Percentiles rank a stretch among this genome's conserved stretches.
Conservation (phyloP, 164 flowering plant genomes). For the Aristolochia contorta region DNA sequence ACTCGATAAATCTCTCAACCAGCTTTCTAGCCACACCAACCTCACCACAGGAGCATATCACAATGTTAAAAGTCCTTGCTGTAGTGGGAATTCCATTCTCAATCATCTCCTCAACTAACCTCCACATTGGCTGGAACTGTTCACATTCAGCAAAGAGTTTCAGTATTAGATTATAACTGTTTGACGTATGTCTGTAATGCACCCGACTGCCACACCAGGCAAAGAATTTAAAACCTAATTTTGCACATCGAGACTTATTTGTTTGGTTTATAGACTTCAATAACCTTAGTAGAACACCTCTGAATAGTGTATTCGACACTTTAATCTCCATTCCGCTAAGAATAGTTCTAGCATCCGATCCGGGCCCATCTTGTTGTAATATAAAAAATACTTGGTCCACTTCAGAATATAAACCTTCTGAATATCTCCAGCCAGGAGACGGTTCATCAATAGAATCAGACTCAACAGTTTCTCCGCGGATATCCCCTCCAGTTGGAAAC, state of each 20-base stretch:
- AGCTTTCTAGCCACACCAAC: constrained; percentile 56
- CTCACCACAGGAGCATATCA: constrained; percentile 76
- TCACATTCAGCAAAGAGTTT: constrained; percentile 67
- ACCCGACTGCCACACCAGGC: constrained; percentile 59
- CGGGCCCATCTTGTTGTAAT: constrained; percentile 65
- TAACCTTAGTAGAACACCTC: constrained; percentile 59
- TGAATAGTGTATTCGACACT: constrained; percentile 49
- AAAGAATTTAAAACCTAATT: constrained; percentile 71
- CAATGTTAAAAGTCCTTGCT: constrained; percentile 64
- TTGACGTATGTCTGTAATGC: constrained; percentile 52
- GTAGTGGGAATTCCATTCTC: constrained; percentile 62
- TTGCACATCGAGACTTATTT: constrained; percentile 46
- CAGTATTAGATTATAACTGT: constrained; percentile 63
- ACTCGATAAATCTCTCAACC: constrained; percentile 73
- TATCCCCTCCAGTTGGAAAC: constrained; percentile 1
- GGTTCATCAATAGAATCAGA: constrained; percentile 4
- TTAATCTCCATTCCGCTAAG: constrained; percentile 36
- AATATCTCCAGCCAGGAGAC: constrained; percentile 16
- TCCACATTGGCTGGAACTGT: constrained; percentile 76
- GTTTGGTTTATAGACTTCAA: constrained; percentile 28
- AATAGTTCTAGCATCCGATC: constrained; percentile 48
- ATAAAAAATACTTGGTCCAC: constrained; percentile 41
- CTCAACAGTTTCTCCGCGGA: constrained; percentile 3
- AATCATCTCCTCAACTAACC: constrained; percentile 74
- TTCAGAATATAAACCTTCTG: constrained; percentile 22